Evolutionary conservation across 331 rosid species (phyloP), one percentile per base, ranked within the genome.

Genomic region (Rhamnella rubrinervis): DNA sequence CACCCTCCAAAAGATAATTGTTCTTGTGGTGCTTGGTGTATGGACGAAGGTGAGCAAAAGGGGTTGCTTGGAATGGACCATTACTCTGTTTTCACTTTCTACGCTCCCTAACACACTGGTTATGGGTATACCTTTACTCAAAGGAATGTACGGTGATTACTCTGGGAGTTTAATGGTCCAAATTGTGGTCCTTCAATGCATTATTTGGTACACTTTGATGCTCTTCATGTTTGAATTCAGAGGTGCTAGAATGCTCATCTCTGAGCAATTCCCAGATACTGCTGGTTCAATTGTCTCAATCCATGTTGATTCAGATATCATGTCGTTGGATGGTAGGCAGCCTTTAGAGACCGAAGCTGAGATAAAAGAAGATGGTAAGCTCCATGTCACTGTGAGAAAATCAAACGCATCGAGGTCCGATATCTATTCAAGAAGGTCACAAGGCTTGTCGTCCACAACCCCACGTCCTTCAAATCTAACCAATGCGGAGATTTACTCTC

Each of bases 151-250:
- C 52, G 98, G 98, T 1, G 96, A 89, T 0, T 82, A 76, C 67
- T 87, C 96, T 0, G 95, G 90, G 16, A 84, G 85, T 13, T 44
- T 92, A 6, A 92, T 92, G 97, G 97, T 92, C 12, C 97, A 89
- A 31, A 92, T 92, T 40, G 97, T 92, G 21, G 96, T 92, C n/a
- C 95, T 92, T 18, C 97, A 92, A 52, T 89, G 98, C 73, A 92
- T 92, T 55, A 92, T 92, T n/a, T 92, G 98, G 98, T 92, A 92
- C 85, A 92, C 96, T 6, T 17, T 92, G 49, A 87, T 92, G 89
- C 75, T 87, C 10, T 89, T 92, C 82, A 17, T 92, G 90, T 92
- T 92, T 50, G 98, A 92, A 56, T 92, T 55, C 56, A 75, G 96
- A 68, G 98, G 89, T 1, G 98, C 96, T 0, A 82, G 81, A 58